A percentile compares a stretch with the other conserved stretches of the same genome.
Conservation (phyloP, 352 stramenopile species). For the Phytophthora hibernalis region DNA sequence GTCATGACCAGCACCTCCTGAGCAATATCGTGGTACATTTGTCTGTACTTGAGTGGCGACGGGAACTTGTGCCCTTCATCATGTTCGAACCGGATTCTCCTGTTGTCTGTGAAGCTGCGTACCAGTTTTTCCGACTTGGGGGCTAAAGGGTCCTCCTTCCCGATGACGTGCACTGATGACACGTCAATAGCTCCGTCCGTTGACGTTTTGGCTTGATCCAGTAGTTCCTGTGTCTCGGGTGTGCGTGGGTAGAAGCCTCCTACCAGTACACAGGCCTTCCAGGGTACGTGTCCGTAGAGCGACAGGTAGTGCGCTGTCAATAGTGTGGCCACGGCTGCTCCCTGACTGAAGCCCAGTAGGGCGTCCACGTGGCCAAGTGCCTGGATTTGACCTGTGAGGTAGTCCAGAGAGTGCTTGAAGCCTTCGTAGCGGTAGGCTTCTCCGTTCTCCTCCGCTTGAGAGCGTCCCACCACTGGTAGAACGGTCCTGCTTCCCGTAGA, state of each 20-base stretch:
- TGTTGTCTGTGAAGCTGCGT: constrained; percentile 45
- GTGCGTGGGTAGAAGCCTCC: constrained; percentile 64
- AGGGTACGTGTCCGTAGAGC: constrained; percentile 52
- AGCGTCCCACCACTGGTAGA: constrained; percentile 86
- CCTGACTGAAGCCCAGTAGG: constrained; percentile 80
- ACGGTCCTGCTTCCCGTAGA: constrained; percentile 67
- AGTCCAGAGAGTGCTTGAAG: constrained; percentile 69
- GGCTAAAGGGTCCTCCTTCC: constrained; percentile 51
- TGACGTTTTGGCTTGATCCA: constrained; percentile 47
- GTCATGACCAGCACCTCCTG: constrained; percentile 50
- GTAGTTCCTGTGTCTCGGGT: constrained; percentile 54
- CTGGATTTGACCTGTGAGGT: constrained; percentile 56
- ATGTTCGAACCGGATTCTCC: constrained; percentile 59
- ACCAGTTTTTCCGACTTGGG: constrained; percentile 60
- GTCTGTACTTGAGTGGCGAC: constrained; percentile 44
- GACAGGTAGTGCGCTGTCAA: constrained; percentile 69
- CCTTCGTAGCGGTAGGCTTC: constrained; percentile 63
- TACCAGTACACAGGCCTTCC: constrained; percentile 71
- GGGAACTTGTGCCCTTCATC: constrained; percentile 88
- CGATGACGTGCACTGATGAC: constrained; percentile 75
- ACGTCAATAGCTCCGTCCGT: constrained; percentile 53
- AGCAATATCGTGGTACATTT: constrained; percentile 63
- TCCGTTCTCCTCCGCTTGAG: constrained; percentile 39
- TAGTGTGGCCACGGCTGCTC: constrained; percentile 59
- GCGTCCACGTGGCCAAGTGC: constrained; percentile 62